A percentile compares a stretch with the other conserved stretches of the same genome.
Conservation (phyloP, 2,329 filamentous ascomycete species). For the Fusarium humuli region DNA sequence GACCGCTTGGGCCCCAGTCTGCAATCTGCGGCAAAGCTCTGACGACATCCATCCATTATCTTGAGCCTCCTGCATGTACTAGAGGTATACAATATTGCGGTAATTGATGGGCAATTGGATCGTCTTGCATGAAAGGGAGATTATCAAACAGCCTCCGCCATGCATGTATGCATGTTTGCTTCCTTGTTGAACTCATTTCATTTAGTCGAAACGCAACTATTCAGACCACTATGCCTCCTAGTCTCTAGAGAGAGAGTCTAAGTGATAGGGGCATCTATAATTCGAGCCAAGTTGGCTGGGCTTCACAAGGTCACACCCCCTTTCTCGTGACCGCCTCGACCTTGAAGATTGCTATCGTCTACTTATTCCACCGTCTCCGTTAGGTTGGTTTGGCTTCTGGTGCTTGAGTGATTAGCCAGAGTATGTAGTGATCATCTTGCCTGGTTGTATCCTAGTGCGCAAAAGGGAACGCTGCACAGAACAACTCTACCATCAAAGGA, state of each 20-base stretch:
- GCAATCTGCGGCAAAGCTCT: constrained; percentile 18
- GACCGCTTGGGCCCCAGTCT: constrained; percentile 23
- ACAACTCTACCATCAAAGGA: constrained; percentile 17
- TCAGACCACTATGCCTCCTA: neutral
- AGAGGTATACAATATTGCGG: neutral
- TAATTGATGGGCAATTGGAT: constrained; percentile 5
- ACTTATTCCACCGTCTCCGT: constrained; percentile 11
- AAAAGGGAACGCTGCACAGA: constrained; percentile 30
- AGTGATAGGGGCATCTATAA: constrained; percentile 7
- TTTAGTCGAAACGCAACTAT: constrained; percentile 30
- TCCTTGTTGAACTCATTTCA: constrained; percentile 11
- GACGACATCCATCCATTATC: constrained; percentile 22
- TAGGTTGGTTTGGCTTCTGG: constrained; percentile 8
- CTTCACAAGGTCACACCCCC: constrained; percentile 27
- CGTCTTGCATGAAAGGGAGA: constrained; percentile 20
- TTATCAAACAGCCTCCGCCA: constrained; percentile 15
- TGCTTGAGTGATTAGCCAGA: constrained; percentile 14
- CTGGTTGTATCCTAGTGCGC: constrained; percentile 23
- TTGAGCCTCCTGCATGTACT: constrained; percentile 16
- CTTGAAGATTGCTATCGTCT: neutral
- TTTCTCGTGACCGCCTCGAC: constrained; percentile 29
- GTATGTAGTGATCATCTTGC: constrained; percentile 9
- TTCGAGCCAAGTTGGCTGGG: neutral
- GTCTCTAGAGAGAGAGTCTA: constrained; percentile 7
- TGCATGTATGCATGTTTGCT: constrained; percentile 12